These are phyloP conservation scores for Dalbergia cultrata DNA, from an alignment of 306 rosid genomes.

Conservation along the genomic window DNA sequence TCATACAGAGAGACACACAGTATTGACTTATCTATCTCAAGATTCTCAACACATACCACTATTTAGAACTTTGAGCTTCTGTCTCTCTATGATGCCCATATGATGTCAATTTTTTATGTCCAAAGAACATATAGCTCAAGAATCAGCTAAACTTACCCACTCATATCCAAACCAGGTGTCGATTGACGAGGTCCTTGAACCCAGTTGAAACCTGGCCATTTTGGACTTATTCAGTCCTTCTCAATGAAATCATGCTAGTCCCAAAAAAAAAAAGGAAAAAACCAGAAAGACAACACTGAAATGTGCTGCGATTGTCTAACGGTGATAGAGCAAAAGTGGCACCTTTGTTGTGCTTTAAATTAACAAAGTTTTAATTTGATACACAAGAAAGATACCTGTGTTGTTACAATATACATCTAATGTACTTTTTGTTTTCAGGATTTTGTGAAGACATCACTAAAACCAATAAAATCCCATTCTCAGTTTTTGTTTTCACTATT, in stretches of 20 bases:
- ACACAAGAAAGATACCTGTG: background rate
- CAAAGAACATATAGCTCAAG: background rate
- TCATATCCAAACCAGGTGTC: background rate
- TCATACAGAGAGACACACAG: background rate
- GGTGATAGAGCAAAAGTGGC: background rate
- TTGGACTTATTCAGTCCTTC: background rate
- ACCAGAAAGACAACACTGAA: background rate
- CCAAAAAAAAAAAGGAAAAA: background rate
- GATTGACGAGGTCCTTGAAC: background rate
- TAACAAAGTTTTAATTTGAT: conserved; percentile 1
- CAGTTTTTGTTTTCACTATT: no score
- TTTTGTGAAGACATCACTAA: no score
- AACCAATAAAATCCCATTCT: no score
- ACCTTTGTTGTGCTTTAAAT: background rate
- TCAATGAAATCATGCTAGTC: conserved; percentile 1
- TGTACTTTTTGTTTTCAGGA: no score
- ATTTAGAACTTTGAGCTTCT: background rate
- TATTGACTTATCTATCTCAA: background rate
- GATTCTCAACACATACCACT: background rate
- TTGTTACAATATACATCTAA: no score
- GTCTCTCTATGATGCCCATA: background rate
- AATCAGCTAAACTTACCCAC: conserved; percentile 13
- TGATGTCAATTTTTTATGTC: background rate
- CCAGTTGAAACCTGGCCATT: conserved; percentile 4
- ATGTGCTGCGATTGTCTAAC: background rate